Evolutionary conservation across 768 basidiomycete species (phyloP).

Genomic region (Pleurotus citrinopileatus): DNA sequence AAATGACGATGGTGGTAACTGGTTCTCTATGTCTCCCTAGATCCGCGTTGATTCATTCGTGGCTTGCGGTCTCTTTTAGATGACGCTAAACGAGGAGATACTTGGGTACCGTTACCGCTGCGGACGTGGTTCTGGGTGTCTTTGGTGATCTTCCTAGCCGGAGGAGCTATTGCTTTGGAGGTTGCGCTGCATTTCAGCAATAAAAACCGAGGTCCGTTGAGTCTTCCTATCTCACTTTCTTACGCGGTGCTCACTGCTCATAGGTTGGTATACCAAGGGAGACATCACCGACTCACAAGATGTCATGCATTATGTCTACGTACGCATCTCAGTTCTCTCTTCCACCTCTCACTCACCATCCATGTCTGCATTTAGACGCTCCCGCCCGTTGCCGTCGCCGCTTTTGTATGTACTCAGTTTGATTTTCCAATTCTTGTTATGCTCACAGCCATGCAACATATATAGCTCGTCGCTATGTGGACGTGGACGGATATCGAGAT

Average conservation of each 20-base stretch:
- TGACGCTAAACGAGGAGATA: not conserved
- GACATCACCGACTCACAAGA: slow-evolving; percentile 28
- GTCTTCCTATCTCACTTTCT: not conserved
- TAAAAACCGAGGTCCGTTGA: slow-evolving; percentile 37
- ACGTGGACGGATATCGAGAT: slow-evolving; percentile 58
- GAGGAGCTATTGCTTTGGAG: slow-evolving; percentile 42
- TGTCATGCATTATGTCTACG: slow-evolving; percentile 53
- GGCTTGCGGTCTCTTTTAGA: not conserved
- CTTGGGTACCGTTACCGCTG: slow-evolving; percentile 44
- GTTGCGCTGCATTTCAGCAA: slow-evolving; percentile 44
- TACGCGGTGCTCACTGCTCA: not conserved
- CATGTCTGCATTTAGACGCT: slow-evolving; percentile 34
- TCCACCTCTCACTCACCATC: not conserved
- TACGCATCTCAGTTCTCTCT: slow-evolving; percentile 22
- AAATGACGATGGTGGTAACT: not conserved
- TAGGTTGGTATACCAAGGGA: slow-evolving; percentile 43
- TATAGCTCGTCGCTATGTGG: slow-evolving; percentile 47
- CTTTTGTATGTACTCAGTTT: slow-evolving; percentile 36
- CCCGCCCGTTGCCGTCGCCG: slow-evolving; percentile 49
- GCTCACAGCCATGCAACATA: not conserved
- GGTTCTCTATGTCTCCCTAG: not conserved
- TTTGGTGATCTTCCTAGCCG: slow-evolving; percentile 33
- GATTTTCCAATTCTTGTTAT: slow-evolving; percentile 3
- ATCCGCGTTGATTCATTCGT: not conserved
- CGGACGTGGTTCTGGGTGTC: slow-evolving; percentile 45